Conservation (phyloP, 192 early-diverging fungal genomes). For the Podila verticillata region DNA sequence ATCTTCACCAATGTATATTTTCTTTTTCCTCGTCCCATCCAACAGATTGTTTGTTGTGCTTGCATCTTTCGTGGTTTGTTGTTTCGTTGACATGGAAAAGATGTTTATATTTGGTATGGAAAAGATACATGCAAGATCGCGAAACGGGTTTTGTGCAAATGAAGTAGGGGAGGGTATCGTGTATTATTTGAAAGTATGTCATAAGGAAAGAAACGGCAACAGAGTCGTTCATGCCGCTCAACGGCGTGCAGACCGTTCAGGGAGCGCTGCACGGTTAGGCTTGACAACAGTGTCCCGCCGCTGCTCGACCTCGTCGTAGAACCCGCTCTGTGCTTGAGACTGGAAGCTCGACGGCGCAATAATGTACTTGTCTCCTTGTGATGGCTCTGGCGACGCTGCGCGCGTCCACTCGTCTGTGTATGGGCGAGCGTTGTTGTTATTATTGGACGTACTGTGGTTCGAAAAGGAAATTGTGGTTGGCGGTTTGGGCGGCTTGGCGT, state of each 20-base stretch:
- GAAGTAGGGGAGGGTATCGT: too few relatives aligned
- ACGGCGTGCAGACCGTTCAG: neutral
- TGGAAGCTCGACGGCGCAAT: constrained; percentile 17
- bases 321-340: constrained; percentile 10
- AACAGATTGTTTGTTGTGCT: too few relatives aligned
- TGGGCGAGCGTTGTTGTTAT: neutral
- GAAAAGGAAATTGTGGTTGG: constrained; percentile 4
- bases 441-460: neutral
- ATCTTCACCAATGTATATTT: neutral
- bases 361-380: constrained; percentile 7
- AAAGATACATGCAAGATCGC: too few relatives aligned
- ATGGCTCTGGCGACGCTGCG: neutral
- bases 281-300: neutral
- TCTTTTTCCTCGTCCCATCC: neutral
- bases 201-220: too few relatives aligned
- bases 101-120: too few relatives aligned
- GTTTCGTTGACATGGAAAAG: too few relatives aligned
- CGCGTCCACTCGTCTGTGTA: neutral
- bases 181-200: too few relatives aligned
- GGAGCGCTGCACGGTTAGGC: constrained; percentile 7
- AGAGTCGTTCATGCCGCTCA: too few relatives aligned
- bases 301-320: constrained; percentile 6
- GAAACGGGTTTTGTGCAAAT: too few relatives aligned
- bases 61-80: too few relatives aligned
- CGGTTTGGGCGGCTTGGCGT: neutral